Conservation (phyloP, 192 early-diverging fungal genomes). For the Jimgerdemannia lactiflua region DNA sequence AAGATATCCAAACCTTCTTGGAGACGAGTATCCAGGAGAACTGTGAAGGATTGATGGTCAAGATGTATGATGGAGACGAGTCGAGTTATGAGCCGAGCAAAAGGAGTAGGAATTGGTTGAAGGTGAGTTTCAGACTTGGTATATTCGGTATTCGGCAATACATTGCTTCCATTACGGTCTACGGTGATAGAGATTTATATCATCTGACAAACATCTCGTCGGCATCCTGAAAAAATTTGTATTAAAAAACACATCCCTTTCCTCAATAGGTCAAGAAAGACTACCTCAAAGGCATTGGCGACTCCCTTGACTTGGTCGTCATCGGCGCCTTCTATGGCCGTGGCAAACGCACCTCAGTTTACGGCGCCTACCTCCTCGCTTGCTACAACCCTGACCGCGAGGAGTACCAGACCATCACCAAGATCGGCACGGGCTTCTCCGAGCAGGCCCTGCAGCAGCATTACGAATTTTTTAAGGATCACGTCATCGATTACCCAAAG, state of each 20-base stretch:
- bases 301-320: constrained; percentile 95
- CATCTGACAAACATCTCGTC: neutral
- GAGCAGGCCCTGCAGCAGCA: constrained; percentile 82
- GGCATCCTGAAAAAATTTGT: neutral
- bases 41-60: constrained; percentile 99
- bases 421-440: constrained; percentile 97
- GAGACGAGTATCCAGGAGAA: constrained; percentile 78
- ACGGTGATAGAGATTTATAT: neutral
- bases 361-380: constrained; percentile 94
- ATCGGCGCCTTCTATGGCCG: constrained; percentile 92
- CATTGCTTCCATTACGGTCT: neutral
- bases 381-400: constrained; percentile 96
- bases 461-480: constrained; percentile 67
- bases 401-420: constrained; percentile 97
- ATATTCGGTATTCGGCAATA: neutral
- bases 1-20: constrained; percentile 94
- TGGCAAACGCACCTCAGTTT: constrained; percentile 95
- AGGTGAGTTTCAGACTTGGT: constrained; percentile 45
- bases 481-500: constrained; percentile 71
- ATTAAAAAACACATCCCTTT: neutral
- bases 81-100: constrained; percentile 95
- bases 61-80: constrained; percentile 82
- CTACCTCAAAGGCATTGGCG: constrained; percentile 91
- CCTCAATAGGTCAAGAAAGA: constrained; percentile 80
- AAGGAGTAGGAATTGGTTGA: constrained; percentile 98